These are phyloP conservation scores for Neurospora hispaniola DNA, from an alignment of 495 filamentous ascomycete species.

Conservation along the genomic window DNA sequence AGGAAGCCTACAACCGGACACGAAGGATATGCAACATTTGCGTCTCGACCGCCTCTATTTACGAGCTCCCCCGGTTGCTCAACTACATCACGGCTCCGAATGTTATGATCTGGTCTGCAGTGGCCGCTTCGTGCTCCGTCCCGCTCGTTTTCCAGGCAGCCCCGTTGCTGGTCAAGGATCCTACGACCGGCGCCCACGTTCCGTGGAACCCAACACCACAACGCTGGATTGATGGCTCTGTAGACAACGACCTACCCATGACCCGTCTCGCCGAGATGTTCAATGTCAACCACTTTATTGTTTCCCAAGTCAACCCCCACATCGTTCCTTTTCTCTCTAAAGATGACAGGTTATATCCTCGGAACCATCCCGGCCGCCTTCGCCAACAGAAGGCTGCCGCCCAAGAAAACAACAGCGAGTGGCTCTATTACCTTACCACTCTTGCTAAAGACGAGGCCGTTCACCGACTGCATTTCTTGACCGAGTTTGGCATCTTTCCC, in stretches of 20 bases:
- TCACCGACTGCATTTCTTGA: conserved; percentile 69
- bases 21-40: conserved; percentile 85
- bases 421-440: conserved; percentile 58
- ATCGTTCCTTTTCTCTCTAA: conserved; percentile 77
- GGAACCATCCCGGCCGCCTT: conserved; percentile 29
- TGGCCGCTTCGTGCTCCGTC: conserved; percentile 88
- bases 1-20: conserved; percentile 89
- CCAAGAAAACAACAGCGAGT: conserved; percentile 30
- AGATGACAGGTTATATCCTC: conserved; percentile 47
- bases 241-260: conserved; percentile 92
- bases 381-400: conserved; percentile 13
- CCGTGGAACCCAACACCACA: conserved; percentile 79
- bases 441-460: conserved; percentile 73
- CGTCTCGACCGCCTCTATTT: conserved; percentile 76
- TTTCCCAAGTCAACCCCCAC: conserved; percentile 92
- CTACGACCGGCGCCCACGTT: conserved; percentile 61
- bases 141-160: conserved; percentile 74
- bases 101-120: conserved; percentile 93
- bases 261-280: conserved; percentile 87
- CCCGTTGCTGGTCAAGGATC: conserved; percentile 74
- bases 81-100: conserved; percentile 92
- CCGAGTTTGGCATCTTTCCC: conserved; percentile 76
- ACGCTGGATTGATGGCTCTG: conserved; percentile 85
- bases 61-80: conserved; percentile 74
- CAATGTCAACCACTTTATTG: conserved; percentile 97